Conservation (phyloP, 164 flowering plant genomes). For the Magnolia kwangsiensis region DNA sequence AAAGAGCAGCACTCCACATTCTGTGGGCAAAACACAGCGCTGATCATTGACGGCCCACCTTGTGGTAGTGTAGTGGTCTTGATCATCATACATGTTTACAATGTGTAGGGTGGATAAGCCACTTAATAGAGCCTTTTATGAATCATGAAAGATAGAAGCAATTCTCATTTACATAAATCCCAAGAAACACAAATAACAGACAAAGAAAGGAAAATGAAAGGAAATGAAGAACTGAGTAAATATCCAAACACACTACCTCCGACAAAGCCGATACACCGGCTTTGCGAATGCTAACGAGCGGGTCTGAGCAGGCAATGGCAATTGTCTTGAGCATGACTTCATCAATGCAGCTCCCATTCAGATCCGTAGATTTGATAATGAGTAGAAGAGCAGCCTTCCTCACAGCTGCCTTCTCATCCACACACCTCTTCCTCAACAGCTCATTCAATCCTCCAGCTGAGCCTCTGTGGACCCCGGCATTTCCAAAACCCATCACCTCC, state of each 20-base stretch:
- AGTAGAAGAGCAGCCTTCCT: constrained; percentile 82
- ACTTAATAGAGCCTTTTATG: too few species aligned
- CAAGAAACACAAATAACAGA: too few species aligned
- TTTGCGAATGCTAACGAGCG: constrained; percentile 93
- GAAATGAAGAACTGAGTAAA: neutral
- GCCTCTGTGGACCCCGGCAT: constrained; percentile 6
- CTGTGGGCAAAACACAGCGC: too few species aligned
- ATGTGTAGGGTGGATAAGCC: too few species aligned
- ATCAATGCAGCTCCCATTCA: constrained; percentile 55
- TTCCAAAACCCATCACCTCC: constrained; percentile 45
- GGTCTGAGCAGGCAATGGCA: constrained; percentile 90
- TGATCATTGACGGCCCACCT: too few species aligned
- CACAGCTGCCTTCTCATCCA: constrained; percentile 93
- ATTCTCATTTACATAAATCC: too few species aligned
- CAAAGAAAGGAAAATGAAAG: neutral
- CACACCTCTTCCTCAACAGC: constrained; percentile 65
- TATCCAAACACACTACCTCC: constrained; percentile 46
- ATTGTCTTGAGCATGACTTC: constrained; percentile 60
- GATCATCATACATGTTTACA: too few species aligned
- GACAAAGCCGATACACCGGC: constrained; percentile 87
- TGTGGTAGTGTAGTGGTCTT: too few species aligned
- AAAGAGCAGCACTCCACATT: too few species aligned
- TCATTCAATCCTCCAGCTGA: constrained; percentile 35
- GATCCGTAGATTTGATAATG: constrained; percentile 55
- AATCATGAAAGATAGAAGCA: too few species aligned